Evolutionary conservation across 2,329 filamentous ascomycete species (phyloP), one percentile per base, ranked within the genome.

Genomic region (Paracoccidioides lutzii): DNA sequence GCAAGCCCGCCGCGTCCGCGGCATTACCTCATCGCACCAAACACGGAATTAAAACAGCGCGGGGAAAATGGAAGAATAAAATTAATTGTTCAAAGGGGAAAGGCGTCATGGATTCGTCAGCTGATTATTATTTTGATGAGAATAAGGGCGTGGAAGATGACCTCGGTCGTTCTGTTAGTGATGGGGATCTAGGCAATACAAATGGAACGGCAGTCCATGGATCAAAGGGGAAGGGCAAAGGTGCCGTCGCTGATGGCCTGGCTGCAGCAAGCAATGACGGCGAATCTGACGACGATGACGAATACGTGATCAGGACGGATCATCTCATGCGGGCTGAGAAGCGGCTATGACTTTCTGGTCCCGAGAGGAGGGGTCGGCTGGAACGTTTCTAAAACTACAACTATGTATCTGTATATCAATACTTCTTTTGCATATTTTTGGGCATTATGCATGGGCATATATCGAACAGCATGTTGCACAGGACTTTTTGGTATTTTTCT

Each of bases 251-350:
- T 15, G 62, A 66, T 51, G 61, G 38, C n/a, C 28, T 15, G 9
- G 4, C 10, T 9, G 22, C 57, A 48, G 55, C 64, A 45, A 61
- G 61, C 44, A 46, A 46, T 45, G 61, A 56, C 10, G 58, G 59
- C n/a, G 63, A 60, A 2, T 64, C 62, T 37, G 66, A 63, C 40
- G 66, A 66, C 3, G 67, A 70, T 42, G 69, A 71, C 55, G 70
- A 72, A 40, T 72, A 72, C 57, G 60, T 71, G 46, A 62, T 72
- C 30, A 64, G 65, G n/a, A 72, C 69, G 2, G 69, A 71, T 46
- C 69, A 72, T 60, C 56, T 72, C 28, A 57, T 40, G 52, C 61
- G 10, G 15, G 42, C 8, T 42, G 28, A 53, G 6, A 49, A 49
- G 15, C 46, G n/a, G 33, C 22, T 10, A n/a, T 49, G 33, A 46